Conservation (phyloP, 805 yeast species). For the Yarrowia deformans region DNA sequence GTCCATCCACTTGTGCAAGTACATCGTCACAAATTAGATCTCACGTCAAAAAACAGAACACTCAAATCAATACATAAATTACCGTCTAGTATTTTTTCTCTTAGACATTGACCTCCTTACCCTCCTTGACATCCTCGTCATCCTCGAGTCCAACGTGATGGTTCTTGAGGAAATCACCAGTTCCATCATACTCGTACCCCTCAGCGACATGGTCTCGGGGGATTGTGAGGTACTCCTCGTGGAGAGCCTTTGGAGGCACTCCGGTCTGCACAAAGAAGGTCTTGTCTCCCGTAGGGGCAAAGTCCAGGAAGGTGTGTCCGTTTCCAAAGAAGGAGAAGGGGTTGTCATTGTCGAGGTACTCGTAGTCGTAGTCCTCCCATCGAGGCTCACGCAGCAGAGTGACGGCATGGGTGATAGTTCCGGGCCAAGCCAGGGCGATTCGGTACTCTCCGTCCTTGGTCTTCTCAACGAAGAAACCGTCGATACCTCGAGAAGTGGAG, state of each 20-base stretch:
- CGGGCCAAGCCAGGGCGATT: conserved; percentile 40
- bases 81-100: neutral
- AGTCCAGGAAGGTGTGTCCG: conserved; percentile 41
- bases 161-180: conserved; percentile 35
- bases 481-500: conserved; percentile 22
- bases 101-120: conserved; percentile 4
- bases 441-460: conserved; percentile 31
- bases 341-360: conserved; percentile 41
- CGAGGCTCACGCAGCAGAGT: conserved; percentile 37
- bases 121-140: conserved; percentile 9
- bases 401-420: conserved; percentile 41
- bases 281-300: conserved; percentile 34
- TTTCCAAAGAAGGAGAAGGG: conserved; percentile 41
- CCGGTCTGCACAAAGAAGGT: conserved; percentile 24
- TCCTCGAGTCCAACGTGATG: conserved; percentile 29
- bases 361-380: conserved; percentile 42
- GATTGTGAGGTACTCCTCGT: conserved; percentile 18
- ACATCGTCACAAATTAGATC: too few relatives aligned
- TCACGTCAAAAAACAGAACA: too few relatives aligned
- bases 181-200: conserved; percentile 28
- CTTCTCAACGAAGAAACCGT: conserved; percentile 33
- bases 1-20: too few relatives aligned
- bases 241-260: conserved; percentile 13
- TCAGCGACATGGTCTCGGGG: conserved; percentile 31
- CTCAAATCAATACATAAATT: conserved; percentile 23